Evolutionary conservation across 2,329 filamentous ascomycete genomes (phyloP).

Genomic region (Trichoderma guizhouense): DNA sequence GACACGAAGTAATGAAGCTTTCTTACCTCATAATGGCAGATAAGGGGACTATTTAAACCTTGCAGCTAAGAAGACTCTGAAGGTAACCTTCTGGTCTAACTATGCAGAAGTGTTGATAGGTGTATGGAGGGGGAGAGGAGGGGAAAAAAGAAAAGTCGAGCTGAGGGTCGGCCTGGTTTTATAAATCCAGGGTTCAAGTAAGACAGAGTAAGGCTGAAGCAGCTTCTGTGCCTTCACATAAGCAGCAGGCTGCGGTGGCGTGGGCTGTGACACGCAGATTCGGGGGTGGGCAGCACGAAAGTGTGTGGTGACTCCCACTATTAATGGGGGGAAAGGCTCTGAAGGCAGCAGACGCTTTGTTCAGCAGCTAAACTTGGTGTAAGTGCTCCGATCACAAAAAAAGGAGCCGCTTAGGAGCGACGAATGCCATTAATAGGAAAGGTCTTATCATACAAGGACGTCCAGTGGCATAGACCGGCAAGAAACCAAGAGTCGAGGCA

Average conservation of each 20-base stretch:
- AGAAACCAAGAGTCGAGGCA: not conserved
- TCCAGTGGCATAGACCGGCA: not conserved
- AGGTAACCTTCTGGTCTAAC: not conserved
- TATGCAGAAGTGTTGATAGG: not conserved
- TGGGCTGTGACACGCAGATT: constrained; percentile 15
- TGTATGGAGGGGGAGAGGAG: not conserved
- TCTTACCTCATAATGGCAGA: constrained; percentile 17
- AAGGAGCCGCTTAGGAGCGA: not conserved
- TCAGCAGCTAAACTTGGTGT: constrained; percentile 3
- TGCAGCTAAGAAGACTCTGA: not conserved
- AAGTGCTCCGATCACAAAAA: not conserved
- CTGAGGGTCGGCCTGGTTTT: constrained; percentile 6
- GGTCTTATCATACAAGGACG: not conserved
- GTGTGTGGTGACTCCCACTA: constrained; percentile 6
- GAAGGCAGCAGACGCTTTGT: not conserved
- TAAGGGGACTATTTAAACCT: not conserved
- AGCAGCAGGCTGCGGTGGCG: constrained; percentile 15
- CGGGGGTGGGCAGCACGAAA: constrained; percentile 10
- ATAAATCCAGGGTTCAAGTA: constrained; percentile 7
- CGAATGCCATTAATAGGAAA: not conserved
- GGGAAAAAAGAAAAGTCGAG: not conserved
- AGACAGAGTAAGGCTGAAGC: constrained; percentile 18
- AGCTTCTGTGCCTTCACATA: constrained; percentile 14
- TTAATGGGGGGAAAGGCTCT: not conserved
- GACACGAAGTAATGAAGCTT: not conserved